Base-by-base conservation (phyloP, 164 flowering plant genomes). In the Vitis riparia region DNA sequence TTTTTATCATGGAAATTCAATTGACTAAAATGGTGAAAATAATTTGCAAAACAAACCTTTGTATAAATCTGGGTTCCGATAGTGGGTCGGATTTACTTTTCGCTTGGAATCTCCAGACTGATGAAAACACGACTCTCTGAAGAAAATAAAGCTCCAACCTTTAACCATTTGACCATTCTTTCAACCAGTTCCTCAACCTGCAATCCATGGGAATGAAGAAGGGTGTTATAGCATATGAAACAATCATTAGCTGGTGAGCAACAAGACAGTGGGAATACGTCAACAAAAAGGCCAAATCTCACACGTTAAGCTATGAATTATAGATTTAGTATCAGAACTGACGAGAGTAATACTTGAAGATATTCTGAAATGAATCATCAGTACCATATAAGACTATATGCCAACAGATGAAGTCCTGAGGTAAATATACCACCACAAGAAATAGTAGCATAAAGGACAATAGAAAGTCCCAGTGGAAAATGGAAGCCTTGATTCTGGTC, bases 31-130 rank as follows among this genome's bases (percentile, higher is more conserved):
- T 29, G 27, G 27, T 14, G 4, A 15, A n/a, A 30, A 8, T 9
- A 17, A 17, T 15, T 37, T 23, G 53, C n/a, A 52, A 57, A 30
- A 51, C 73, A 59, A 57, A 93, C 99, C 98, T 91, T 93, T 59
- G 98, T 86, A 58, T 96, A 96, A 84, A 96, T 72, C 92, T 86
- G 27, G 99, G 99, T 63, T 91, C 95, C 98, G 86, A 65, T 92
- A 96, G 77, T 93, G 97, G 47, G 95, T 93, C 59, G 97, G 98
- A 75, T 93, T 92, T 77, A 60, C 72, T 78, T 78, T 87, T 62
- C 98, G 80, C 79, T 90, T 93, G 55, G 69, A 77, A 73, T 93
- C 98, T 27, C 97, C 99, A 69, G 98, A 91, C 74, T 89, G 97
- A 80, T 95, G 94, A 72, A 91, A 91, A 76, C 98, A 93, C 53